Base-by-base conservation (phyloP, 805 yeast species). In the Saccharomycopsis vini region DNA sequence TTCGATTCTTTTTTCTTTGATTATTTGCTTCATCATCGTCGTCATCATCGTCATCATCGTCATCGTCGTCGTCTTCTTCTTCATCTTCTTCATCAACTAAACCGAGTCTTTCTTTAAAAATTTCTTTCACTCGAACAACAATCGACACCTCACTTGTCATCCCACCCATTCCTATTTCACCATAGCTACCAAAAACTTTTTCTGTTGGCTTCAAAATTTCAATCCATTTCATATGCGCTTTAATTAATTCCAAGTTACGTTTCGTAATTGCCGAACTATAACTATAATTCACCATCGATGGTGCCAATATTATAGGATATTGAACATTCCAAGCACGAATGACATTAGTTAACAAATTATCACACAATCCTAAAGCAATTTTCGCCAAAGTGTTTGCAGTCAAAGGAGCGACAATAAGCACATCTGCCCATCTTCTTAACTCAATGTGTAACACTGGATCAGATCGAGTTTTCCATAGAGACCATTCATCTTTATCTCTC, bases 91-190 rank as follows among this genome's bases (percentile, higher is more conserved):
- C 66, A 1, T 62, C 68, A 6, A 68, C 68, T 41, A 75, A 72
- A 80, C 81, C 62, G 79, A 69, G 18, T 84, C 94, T 43, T 26
- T 39, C 36, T 20, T 39, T 44, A 40, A 45, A 43, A 21, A 48
- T 39, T 10, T 24, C 47, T 23, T 42, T 43, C 39, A 86, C 71
- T 54, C 79, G 77, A 58, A 88, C 94, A 16, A 88, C 95, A 54
- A 92, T 81, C 60, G 89, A 97, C 59, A 86, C 83, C 77, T 94
- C 87, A 55, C 92, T 97, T 81, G 89, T 82, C 97, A 92, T 92
- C 43, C 98, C 97, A 39, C 98, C 97, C 87, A 92, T 83, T n/a
- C 97, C 97, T 45, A 92, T 88, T 55, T 90, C 97, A 49, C 98
- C 97, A 65, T 89, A 87, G 34, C 86, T 75, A 45, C 95, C 87